These are phyloP conservation scores for Fusarium haematococcum DNA, from an alignment of 2,329 filamentous ascomycete species.

Conservation along the genomic window DNA sequence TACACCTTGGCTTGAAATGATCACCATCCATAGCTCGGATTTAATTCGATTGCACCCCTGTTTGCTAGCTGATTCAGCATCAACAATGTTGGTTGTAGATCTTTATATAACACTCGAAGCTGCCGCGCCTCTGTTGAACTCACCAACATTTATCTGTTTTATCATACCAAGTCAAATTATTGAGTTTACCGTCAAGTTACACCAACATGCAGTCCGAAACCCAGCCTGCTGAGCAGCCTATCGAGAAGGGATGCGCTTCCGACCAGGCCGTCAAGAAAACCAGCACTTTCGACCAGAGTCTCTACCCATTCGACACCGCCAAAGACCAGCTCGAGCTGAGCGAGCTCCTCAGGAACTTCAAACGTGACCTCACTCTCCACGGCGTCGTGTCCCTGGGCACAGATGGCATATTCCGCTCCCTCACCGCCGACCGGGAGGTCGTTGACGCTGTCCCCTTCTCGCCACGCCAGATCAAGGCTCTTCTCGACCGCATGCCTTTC, in stretches of 20 bases:
- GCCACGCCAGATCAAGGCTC: constrained; percentile 1
- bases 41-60: background rate
- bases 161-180: background rate
- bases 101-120: background rate
- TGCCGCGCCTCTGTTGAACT: background rate
- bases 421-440: background rate
- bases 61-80: background rate
- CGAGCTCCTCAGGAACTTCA: background rate
- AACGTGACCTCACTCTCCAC: background rate
- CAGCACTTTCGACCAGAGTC: background rate
- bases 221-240: background rate
- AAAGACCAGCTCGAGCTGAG: background rate
- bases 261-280: background rate
- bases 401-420: constrained; percentile 5
- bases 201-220: background rate
- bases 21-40: background rate
- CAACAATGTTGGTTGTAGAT: background rate
- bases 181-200: background rate
- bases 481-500: constrained; percentile 2
- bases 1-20: background rate
- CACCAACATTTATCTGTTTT: background rate
- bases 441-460: background rate
- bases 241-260: background rate
- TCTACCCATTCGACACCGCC: background rate
- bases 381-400: background rate